Conservation (phyloP, 805 yeast species). For the Barnettozyma californica region DNA sequence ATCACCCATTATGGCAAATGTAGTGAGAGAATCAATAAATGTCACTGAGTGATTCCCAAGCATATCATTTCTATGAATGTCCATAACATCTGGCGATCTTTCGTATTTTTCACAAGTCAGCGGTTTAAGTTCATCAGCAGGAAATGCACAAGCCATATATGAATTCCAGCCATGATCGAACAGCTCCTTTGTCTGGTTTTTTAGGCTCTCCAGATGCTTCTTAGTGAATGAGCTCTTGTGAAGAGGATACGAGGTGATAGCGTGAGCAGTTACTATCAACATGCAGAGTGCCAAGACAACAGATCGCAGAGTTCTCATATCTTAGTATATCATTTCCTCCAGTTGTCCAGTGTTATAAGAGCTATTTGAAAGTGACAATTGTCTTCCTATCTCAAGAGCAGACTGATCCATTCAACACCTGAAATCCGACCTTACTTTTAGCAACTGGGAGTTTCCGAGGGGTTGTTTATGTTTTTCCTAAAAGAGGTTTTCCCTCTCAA, state of each 20-base stretch:
- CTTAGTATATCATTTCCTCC: neutral
- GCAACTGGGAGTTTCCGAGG: conserved; percentile 5
- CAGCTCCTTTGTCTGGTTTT: conserved; percentile 45
- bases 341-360: neutral
- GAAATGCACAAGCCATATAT: conserved; percentile 67
- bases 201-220: conserved; percentile 27
- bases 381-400: no score
- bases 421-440: neutral
- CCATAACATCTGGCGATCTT: conserved; percentile 50
- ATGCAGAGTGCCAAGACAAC: neutral
- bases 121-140: conserved; percentile 79
- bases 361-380: no score
- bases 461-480: conserved; percentile 17
- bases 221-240: conserved; percentile 18
- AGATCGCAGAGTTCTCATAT: neutral
- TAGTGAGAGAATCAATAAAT: conserved; percentile 72
- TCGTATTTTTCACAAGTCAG: conserved; percentile 63
- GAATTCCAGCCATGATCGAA: conserved; percentile 73
- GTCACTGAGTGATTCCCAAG: conserved; percentile 81
- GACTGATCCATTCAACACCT: neutral
- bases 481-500: conserved; percentile 5
- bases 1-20: conserved; percentile 69
- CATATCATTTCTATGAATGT: conserved; percentile 70
- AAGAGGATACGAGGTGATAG: neutral
- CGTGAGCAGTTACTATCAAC: neutral